Base-by-base conservation (phyloP, 2,329 filamentous ascomycete species). In the Teratosphaeria gauchensis region DNA sequence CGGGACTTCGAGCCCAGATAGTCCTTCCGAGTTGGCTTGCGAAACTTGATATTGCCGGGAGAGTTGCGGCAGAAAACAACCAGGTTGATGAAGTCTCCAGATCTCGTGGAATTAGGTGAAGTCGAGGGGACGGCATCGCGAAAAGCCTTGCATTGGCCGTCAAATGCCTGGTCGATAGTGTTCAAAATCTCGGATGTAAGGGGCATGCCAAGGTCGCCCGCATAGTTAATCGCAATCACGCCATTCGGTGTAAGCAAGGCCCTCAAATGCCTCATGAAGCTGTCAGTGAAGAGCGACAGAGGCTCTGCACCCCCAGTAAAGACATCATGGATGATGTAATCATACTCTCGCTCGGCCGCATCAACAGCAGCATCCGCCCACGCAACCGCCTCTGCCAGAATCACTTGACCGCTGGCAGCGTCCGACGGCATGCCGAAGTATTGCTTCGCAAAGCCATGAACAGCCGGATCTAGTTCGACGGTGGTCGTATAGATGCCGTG, bases 241-340 rank as follows among this genome's bases (percentile, higher is more conserved):
- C 94, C 94, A 56, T 89, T 82, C 0, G 86, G 83, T 63, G 84
- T 88, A 53, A 99, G 79, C 6, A 97, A 80, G 4, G 80, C 72
- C 63, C 83, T 77, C 1, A 99, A 78, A 4, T 87, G 84, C 56
- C 82, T 74, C 51, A 99, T 75, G 68, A 99, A 97, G 66, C 94
- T 87, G 4, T 85, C 73, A 0, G 92, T 97, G 74, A 99, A 99
- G 7, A 99, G 83, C 7, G 86, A 80, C 2, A 92, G 84, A 0
- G 94, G 94, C 72, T 97, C 94, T 0, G 91, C 92, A 56, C 94
- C 94, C 28, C 94, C 94, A 0, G 94, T 99, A 72, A 99, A 99
- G 28, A 99, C 94, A 66, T 99, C 94, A 72, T 99, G 94, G 57
- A 99, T 82, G 69, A 99, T 94, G 76, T 96, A 97, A 75, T 96